Conservation (phyloP, 2,329 filamentous ascomycete species). For the Alternaria sp. region DNA sequence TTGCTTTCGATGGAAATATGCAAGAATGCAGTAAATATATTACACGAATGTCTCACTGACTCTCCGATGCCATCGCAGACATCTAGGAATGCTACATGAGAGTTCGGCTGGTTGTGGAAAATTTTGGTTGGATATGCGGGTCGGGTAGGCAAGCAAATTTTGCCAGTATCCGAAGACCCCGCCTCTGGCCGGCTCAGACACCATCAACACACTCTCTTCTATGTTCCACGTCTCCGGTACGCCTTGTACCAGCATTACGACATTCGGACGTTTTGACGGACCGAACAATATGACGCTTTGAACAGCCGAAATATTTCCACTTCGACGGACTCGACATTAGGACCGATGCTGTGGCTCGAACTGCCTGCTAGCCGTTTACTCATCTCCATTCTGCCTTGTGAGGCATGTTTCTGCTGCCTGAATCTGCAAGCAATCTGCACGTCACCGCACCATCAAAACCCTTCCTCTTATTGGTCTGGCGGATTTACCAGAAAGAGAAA, state of each 20-base stretch:
- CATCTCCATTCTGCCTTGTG: slow-evolving; percentile 1
- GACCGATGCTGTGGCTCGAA: neutral
- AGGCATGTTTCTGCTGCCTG: slow-evolving; percentile 6
- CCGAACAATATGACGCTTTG: neutral
- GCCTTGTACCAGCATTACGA: neutral
- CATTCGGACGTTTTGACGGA: neutral
- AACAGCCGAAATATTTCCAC: neutral
- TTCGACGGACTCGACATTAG: neutral
- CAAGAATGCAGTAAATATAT: rapidly evolving
- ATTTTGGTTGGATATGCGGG: neutral
- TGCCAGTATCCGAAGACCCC: slow-evolving; percentile 1
- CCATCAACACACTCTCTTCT: neutral
- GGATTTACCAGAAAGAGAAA: neutral
- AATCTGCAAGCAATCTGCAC: slow-evolving; percentile 2
- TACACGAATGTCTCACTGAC: neutral
- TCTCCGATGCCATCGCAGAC: too few species aligned
- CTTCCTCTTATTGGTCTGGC: neutral
- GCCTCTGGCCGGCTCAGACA: neutral
- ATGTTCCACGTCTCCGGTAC: neutral
- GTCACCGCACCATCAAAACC: neutral
- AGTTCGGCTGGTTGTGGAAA: neutral
- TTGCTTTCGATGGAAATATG: slow-evolving; percentile 5
- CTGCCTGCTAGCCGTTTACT: neutral
- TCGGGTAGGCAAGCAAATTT: neutral
- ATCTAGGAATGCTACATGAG: too few species aligned